Conservation (phyloP, 495 filamentous ascomycete species). For the Halenospora varia region DNA sequence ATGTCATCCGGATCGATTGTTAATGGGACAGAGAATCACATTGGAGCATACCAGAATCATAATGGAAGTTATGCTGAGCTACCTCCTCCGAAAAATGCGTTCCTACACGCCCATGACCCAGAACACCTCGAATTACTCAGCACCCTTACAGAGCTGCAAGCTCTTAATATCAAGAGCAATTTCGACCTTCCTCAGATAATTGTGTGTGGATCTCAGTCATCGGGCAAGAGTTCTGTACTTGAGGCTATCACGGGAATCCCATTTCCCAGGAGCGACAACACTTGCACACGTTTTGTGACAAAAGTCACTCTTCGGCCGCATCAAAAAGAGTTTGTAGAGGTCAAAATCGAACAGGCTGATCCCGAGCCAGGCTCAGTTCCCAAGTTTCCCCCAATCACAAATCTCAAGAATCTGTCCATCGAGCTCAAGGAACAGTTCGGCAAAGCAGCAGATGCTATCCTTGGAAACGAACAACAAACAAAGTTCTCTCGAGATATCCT, state of each 20-base stretch:
- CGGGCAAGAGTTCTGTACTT: constrained; percentile 48
- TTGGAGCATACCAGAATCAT: too few relatives aligned
- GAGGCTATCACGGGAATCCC: constrained; percentile 46
- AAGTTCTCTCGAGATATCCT: constrained; percentile 10
- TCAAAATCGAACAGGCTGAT: not conserved
- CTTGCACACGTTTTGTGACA: constrained; percentile 54
- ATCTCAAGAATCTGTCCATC: not conserved
- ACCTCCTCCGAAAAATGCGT: not conserved
- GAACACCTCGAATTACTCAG: not conserved
- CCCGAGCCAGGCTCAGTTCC: not conserved
- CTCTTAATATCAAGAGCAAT: constrained; percentile 10
- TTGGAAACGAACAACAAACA: constrained; percentile 13
- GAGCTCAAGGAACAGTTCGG: not conserved
- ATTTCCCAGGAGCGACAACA: constrained; percentile 41
- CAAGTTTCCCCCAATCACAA: constrained; percentile 17
- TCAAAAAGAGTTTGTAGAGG: not conserved
- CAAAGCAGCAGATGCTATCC: not conserved
- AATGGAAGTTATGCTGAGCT: too few relatives aligned
- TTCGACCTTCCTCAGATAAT: constrained; percentile 63
- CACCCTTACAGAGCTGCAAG: not conserved
- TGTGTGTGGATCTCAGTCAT: constrained; percentile 50
- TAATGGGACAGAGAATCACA: too few relatives aligned
- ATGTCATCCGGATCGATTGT: too few relatives aligned
- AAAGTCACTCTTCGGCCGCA: constrained; percentile 21
- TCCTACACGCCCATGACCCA: not conserved